These are phyloP conservation scores for Syncephalastrum monosporum DNA, from an alignment of 371 early-diverging fungal species.

Conservation along the genomic window DNA sequence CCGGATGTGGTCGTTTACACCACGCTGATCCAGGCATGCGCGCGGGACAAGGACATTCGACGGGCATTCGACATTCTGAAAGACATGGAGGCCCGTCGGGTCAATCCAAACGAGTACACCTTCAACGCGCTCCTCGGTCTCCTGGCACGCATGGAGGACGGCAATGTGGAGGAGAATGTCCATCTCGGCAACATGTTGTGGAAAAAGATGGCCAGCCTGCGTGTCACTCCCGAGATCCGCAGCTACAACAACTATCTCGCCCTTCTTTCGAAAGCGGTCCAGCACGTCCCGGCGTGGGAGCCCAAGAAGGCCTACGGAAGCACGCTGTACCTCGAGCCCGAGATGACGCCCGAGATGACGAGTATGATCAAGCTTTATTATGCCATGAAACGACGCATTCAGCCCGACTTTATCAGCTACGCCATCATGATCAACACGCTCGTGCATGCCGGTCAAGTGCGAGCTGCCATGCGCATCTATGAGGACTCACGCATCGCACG, in stretches of 20 bases:
- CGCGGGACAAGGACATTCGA: slow-evolving; percentile 16
- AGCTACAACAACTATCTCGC: slow-evolving; percentile 36
- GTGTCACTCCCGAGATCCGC: slow-evolving; percentile 33
- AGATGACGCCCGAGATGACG: slow-evolving; percentile 20
- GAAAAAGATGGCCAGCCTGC: slow-evolving; percentile 24
- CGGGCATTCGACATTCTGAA: slow-evolving; percentile 25
- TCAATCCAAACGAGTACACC: slow-evolving; percentile 34
- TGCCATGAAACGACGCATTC: neutral
- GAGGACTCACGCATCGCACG: slow-evolving; percentile 28
- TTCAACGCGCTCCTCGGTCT: slow-evolving; percentile 34
- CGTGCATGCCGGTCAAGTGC: slow-evolving; percentile 17
- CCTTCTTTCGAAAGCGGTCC: slow-evolving; percentile 17
- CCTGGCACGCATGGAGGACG: slow-evolving; percentile 11
- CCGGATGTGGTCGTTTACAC: slow-evolving; percentile 37
- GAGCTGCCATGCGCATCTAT: slow-evolving; percentile 36
- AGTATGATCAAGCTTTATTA: slow-evolving; percentile 24
- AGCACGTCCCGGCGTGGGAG: neutral
- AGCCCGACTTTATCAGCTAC: slow-evolving; percentile 44
- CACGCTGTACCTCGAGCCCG: slow-evolving; percentile 1
- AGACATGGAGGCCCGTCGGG: slow-evolving; percentile 28
- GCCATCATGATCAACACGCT: slow-evolving; percentile 36
- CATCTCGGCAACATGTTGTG: slow-evolving; percentile 10
- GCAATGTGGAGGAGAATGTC: slow-evolving; percentile 15
- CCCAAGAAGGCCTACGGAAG: slow-evolving; percentile 5
- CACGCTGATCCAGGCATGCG: slow-evolving; percentile 26